Percentiles rank a stretch among this genome's conserved stretches.
Evolutionary conservation across 2,329 filamentous ascomycete species (phyloP).

Genomic region (Claviceps sp.): DNA sequence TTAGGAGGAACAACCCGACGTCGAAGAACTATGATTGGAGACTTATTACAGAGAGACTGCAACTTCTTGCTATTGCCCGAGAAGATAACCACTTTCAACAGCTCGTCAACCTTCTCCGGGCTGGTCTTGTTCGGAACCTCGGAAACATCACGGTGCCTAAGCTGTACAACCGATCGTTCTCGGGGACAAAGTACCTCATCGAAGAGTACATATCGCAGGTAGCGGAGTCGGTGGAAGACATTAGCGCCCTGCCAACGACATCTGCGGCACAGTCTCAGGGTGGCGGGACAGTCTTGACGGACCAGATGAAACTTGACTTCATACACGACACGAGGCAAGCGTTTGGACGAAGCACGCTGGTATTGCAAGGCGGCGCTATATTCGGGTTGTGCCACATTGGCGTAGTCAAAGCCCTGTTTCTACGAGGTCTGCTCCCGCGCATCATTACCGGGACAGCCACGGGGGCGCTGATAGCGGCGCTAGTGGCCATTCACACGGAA

Average conservation of each 20-base stretch:
- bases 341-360: constrained; percentile 73
- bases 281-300: constrained; percentile 37
- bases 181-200: constrained; percentile 79
- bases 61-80: constrained; percentile 54
- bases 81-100: constrained; percentile 60
- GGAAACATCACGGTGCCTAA: constrained; percentile 76
- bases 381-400: constrained; percentile 86
- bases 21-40: constrained; percentile 77
- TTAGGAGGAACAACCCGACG: constrained; percentile 67
- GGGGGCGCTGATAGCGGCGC: constrained; percentile 75
- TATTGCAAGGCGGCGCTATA: constrained; percentile 81
- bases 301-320: constrained; percentile 71
- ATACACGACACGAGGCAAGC: constrained; percentile 79
- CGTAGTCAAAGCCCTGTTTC: constrained; percentile 75
- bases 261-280: constrained; percentile 22
- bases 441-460: constrained; percentile 89
- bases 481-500: constrained; percentile 78
- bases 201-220: constrained; percentile 83
- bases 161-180: constrained; percentile 74
- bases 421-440: constrained; percentile 67
- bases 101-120: constrained; percentile 67
- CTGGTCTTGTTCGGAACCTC: constrained; percentile 70
- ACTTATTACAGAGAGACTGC: constrained; percentile 65
- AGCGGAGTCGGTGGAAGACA: constrained; percentile 65
- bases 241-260: constrained; percentile 51